These are phyloP conservation scores for Oropetium thomaeum DNA, from an alignment of 176 grass and related monocot genomes.

Conservation along the genomic window DNA sequence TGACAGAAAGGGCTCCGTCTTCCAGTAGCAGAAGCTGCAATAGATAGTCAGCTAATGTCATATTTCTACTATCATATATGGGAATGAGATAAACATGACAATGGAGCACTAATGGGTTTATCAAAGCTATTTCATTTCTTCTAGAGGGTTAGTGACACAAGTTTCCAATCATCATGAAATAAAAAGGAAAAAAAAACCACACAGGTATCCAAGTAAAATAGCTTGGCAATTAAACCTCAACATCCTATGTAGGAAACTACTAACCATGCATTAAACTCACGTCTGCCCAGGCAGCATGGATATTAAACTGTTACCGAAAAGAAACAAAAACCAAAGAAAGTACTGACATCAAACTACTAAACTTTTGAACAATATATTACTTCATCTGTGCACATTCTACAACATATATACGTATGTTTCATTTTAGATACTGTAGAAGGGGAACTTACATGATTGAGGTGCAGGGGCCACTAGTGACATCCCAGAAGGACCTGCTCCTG, in stretches of 20 bases:
- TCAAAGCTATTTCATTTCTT: not conserved
- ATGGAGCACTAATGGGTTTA: not conserved
- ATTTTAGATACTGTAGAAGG: not conserved
- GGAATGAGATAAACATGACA: not conserved
- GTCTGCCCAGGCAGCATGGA: not conserved
- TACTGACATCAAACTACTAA: not conserved
- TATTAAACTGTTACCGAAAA: not conserved
- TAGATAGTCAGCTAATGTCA: not conserved
- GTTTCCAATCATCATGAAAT: not conserved
- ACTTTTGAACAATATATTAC: not conserved
- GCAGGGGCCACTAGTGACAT: slow-evolving; percentile 33
- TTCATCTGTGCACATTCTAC: not conserved
- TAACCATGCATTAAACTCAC: not conserved
- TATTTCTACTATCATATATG: no score
- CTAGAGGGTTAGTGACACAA: not conserved
- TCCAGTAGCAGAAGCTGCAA: slow-evolving; percentile 24
- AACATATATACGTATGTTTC: no score
- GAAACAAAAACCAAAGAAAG: not conserved
- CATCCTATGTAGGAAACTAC: not conserved
- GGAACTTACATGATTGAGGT: slow-evolving; percentile 47
- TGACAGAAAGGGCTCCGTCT: not conserved
- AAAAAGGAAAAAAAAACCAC: not conserved
- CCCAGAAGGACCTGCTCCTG: slow-evolving; percentile 19
- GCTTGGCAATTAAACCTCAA: not conserved
- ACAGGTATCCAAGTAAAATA: not conserved